Evolutionary conservation across 768 basidiomycete genomes (phyloP), one percentile per base, ranked within the genome.

Genomic region (Boletus sensibilis): DNA sequence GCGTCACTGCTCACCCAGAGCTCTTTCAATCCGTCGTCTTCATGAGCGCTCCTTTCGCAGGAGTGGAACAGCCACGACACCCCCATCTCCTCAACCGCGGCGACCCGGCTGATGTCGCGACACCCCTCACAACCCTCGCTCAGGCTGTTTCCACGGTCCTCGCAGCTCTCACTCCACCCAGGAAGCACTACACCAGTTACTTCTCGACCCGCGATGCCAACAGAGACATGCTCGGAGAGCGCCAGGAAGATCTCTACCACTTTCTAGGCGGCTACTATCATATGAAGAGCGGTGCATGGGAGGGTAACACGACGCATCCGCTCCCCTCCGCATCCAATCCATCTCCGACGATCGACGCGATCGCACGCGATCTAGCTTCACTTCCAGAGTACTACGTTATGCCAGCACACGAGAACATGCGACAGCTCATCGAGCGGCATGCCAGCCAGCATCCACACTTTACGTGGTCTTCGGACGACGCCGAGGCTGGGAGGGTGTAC

Each of bases 301-400:
- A 61, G 5, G 64, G 64, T 5, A 82, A 83, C 64, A 58, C 68
- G 6, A 73, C 78, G 0, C 73, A 71, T 38, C 75, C 74, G 3
- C 69, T 85, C 21, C 64, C 71, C 1, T 64, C 64, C 5, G 56
- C 69, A 12, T 72, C 72, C 18, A 37, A 47, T 23, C 50, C 59
- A 31, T 57, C 67, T 1, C 57, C 60, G 14, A 58, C 62, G 44
- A 65, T 72, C 41, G 43, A 58, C 20, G 52, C 56, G 42, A 62
- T 70, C 51, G 69, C 73, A 0, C 49, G 57, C 20, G 69, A 75
- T 44, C 67, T 82, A 35, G 72, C 77, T 3, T 64, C 63, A 4
- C 59, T 87, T 27, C 85, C 86, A 8, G 73, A 74, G 16, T 86
- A 86, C 74, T 86, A 87, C 63, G 72, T 85, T 64, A 86, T 87